Percentiles rank a stretch among this genome's conserved stretches.
Evolutionary conservation across 306 rosid genomes (phyloP).

Genomic region (Prunus dulcis): DNA sequence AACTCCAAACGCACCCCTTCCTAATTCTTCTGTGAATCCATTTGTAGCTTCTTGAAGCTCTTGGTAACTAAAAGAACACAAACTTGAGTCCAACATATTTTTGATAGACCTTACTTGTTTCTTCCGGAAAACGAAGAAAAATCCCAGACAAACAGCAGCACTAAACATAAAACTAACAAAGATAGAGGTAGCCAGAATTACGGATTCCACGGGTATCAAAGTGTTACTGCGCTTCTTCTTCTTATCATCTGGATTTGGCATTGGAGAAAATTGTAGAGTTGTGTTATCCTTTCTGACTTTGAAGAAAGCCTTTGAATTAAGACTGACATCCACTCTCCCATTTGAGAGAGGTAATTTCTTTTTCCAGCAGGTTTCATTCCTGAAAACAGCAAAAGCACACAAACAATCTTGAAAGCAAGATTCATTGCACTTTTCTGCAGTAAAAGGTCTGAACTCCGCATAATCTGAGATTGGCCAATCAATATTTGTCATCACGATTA

Average conservation of each 20-base stretch:
- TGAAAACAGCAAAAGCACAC: conserved; percentile 31
- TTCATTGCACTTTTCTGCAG: conserved; percentile 18
- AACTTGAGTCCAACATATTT: too few species aligned
- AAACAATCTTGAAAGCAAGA: conserved; percentile 35
- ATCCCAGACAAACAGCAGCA: too few species aligned
- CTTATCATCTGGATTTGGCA: neutral
- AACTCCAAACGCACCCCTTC: too few species aligned
- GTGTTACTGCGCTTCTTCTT: too few species aligned
- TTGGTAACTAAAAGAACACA: too few species aligned
- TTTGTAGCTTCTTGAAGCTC: too few species aligned
- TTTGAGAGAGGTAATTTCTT: conserved; percentile 44
- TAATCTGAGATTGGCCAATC: conserved; percentile 37
- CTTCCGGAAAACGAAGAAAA: too few species aligned
- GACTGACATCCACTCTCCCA: conserved; percentile 24
- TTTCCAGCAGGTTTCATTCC: conserved; percentile 28
- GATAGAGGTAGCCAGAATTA: conserved; percentile 26
- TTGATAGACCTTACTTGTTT: too few species aligned
- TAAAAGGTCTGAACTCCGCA: neutral
- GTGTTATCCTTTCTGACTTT: conserved; percentile 5
- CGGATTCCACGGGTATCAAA: neutral
- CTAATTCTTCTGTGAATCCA: too few species aligned
- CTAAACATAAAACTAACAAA: too few species aligned
- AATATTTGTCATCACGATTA: conserved; percentile 12
- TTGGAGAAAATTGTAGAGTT: neutral
- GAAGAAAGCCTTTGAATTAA: conserved; percentile 11